Evolutionary conservation across 139 green algal species (phyloP).

Genomic region (Closterium sp.): DNA sequence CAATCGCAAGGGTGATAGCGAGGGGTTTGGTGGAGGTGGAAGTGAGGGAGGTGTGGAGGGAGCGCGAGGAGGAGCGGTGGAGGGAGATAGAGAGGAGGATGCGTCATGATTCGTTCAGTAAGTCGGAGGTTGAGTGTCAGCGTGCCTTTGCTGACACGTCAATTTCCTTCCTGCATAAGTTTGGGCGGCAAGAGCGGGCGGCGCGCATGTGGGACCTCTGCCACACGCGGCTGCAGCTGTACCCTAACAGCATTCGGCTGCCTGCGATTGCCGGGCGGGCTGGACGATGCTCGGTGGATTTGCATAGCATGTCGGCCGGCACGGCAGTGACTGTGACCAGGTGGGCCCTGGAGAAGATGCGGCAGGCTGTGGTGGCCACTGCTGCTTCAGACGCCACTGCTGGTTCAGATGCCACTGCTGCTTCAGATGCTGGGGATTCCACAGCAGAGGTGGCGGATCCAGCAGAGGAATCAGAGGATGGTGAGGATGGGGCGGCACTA

Average conservation of each 20-base stretch:
- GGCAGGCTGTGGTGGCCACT: not conserved
- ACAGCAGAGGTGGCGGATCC: not conserved
- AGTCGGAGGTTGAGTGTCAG: not conserved
- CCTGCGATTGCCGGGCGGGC: not conserved
- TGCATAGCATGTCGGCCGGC: constrained; percentile 14
- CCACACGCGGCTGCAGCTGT: not conserved
- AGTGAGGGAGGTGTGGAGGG: not conserved
- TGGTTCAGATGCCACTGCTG: not conserved
- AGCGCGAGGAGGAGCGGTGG: not conserved
- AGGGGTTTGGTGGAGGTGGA: not conserved
- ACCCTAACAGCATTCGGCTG: not conserved
- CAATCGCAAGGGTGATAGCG: not conserved
- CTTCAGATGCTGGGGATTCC: not conserved
- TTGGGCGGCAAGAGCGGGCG: not conserved
- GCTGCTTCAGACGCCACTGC: not conserved
- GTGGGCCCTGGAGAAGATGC: not conserved
- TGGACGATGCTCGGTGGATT: constrained; percentile 1
- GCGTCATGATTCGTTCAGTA: not conserved
- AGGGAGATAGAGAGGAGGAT: not conserved
- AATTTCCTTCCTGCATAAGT: constrained; percentile 2
- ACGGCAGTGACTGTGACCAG: constrained; percentile 1
- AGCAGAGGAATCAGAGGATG: not conserved
- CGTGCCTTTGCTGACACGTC: not conserved
- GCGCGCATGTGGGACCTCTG: not conserved
- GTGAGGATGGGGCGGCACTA: not conserved